Conservation (phyloP, 23 red algal species). For the Chondrus crispus region DNA sequence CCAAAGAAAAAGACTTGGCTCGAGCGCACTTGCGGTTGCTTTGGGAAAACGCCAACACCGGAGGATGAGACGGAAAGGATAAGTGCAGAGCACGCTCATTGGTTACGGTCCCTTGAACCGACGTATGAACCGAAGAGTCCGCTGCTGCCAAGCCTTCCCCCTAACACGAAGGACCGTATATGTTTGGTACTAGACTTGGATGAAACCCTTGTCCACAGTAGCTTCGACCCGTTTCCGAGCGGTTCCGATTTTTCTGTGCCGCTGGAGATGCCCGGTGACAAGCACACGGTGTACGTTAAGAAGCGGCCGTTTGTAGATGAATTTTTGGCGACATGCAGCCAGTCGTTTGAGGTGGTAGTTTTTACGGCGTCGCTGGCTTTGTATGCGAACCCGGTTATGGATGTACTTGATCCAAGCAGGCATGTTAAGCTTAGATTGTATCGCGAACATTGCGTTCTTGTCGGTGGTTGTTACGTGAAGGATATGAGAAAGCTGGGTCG, state of each 20-base stretch:
- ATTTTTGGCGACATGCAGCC: slow-evolving; percentile 60
- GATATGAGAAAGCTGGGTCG: slow-evolving; percentile 84
- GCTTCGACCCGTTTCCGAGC: slow-evolving; percentile 51
- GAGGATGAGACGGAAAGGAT: no score
- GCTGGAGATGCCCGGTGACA: slow-evolving; percentile 81
- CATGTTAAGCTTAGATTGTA: slow-evolving; percentile 65
- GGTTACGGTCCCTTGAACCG: slow-evolving; percentile 33
- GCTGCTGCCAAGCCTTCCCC: slow-evolving; percentile 36
- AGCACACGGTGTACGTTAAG: slow-evolving; percentile 74
- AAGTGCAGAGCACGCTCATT: no score
- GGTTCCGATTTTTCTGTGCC: slow-evolving; percentile 81
- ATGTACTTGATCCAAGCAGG: slow-evolving; percentile 66
- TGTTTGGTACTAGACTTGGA: slow-evolving; percentile 94
- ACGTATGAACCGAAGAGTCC: slow-evolving; percentile 52
- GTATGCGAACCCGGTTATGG: slow-evolving; percentile 92
- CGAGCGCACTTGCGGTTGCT: no score
- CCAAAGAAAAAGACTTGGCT: no score
- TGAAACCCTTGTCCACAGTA: slow-evolving; percentile 95
- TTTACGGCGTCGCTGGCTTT: slow-evolving; percentile 90
- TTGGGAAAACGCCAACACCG: no score
- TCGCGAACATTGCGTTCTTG: slow-evolving; percentile 77
- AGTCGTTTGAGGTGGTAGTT: slow-evolving; percentile 89
- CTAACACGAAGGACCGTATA: slow-evolving; percentile 18
- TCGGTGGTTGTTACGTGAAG: slow-evolving; percentile 91
- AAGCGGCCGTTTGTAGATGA: slow-evolving; percentile 81